These are phyloP conservation scores for Pseudoneurospora amorphoporcata DNA, from an alignment of 495 filamentous ascomycete species.

Conservation along the genomic window DNA sequence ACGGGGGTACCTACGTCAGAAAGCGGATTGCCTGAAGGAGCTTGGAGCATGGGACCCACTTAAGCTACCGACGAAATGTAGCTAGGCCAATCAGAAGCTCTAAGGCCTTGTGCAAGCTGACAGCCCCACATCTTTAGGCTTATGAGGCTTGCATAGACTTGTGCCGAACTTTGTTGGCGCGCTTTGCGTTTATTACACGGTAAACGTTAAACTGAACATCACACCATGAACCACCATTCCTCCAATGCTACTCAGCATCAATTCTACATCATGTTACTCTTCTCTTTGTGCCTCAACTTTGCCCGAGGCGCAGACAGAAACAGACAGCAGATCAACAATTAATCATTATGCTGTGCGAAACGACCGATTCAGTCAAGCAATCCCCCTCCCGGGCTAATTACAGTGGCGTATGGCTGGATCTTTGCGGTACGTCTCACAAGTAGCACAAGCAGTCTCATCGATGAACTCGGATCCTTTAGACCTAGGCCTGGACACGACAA, in stretches of 20 bases:
- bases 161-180: background rate
- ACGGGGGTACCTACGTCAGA: background rate
- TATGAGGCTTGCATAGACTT: background rate
- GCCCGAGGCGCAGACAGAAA: background rate
- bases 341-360: background rate
- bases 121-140: background rate
- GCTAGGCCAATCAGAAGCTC: background rate
- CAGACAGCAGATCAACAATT: background rate
- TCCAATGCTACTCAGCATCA: background rate
- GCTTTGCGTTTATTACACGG: too few relatives aligned
- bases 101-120: background rate
- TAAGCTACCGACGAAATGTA: background rate
- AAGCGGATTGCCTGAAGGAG: background rate
- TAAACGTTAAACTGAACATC: background rate
- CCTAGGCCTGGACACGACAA: background rate
- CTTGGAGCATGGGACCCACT: background rate
- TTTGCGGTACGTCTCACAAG: too few relatives aligned
- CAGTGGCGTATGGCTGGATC: too few relatives aligned
- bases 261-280: too few relatives aligned
- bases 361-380: background rate
- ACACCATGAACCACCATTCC: background rate
- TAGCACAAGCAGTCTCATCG: too few relatives aligned
- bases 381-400: too few relatives aligned
- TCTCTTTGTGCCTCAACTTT: too few relatives aligned
- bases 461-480: background rate